Evolutionary conservation across 2,329 filamentous ascomycete species (phyloP), one percentile per base, ranked within the genome.

Genomic region (Phoma sp.): DNA sequence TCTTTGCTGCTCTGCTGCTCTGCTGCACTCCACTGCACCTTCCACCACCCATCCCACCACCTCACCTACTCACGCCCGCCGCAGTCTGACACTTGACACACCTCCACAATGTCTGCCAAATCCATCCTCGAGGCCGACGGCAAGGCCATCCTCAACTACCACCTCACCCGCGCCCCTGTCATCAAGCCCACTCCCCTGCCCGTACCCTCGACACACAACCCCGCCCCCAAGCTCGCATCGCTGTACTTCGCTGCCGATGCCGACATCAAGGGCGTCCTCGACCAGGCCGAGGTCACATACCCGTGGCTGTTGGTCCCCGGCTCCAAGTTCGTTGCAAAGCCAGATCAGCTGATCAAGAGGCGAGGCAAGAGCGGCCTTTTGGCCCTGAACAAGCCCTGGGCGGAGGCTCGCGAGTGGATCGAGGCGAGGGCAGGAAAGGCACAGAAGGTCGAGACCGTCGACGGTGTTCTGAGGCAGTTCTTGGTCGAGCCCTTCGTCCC

Each of bases 71-170:
- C 66, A 71, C 65, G 54, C 56, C 45, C 37, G 51, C 59, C 42
- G 51, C 60, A 64, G 64, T 56, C 49, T 59, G 58, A 61, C 47
- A 51, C 17, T 42, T 25, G 29, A 53, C 50, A 45, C 43, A 39
- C 62, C 57, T 58, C 56, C 79, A 85, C 74, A 74, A 96, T 96
- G 92, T 92, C 91, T 77, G 91, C 95, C 80, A 99, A 99, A 84
- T 90, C 93, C 68, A 98, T 99, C 77, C 82, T 90, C 85, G 95
- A 99, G 86, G 93, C 93, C 85, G 95, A 99, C 84, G 95, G 95
- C 87, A 99, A 99, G 90, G 95, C 95, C 86, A 98, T 99, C 84
- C 87, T 99, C 87, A 98, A 97, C 90, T 99, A 98, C 87, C 95
- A 98, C 85, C 92, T 99, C 81, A 98, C 95, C 72, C 90, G 95